These are phyloP conservation scores for Fusarium foetens DNA, from an alignment of 2,329 filamentous ascomycete genomes.

Conservation along the genomic window DNA sequence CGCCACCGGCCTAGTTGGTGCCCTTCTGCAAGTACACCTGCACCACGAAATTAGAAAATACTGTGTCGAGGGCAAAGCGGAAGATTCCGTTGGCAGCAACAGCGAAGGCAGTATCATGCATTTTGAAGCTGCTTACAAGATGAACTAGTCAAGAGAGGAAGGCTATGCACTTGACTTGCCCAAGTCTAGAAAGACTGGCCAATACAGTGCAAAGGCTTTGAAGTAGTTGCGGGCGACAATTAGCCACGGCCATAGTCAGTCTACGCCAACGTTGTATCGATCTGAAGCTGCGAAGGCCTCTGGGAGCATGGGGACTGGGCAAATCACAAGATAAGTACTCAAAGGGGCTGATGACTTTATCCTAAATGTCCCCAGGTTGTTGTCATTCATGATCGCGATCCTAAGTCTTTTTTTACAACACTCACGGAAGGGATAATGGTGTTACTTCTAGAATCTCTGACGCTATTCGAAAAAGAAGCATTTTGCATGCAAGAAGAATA, in stretches of 20 bases:
- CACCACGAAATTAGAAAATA: neutral
- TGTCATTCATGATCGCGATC: too few species aligned
- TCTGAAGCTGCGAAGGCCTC: too few species aligned
- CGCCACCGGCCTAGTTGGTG: constrained; percentile 1
- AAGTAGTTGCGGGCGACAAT: neutral
- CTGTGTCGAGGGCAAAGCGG: neutral
- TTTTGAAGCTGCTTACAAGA: neutral
- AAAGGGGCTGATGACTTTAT: too few species aligned
- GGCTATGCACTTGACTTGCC: neutral
- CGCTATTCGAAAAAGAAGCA: too few species aligned
- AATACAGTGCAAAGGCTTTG: neutral
- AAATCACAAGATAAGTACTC: too few species aligned
- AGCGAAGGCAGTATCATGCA: neutral
- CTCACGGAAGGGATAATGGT: too few species aligned
- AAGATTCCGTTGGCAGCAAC: constrained; percentile 8
- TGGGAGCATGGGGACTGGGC: neutral
- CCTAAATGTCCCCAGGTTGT: too few species aligned
- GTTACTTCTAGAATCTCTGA: too few species aligned
- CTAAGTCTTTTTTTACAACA: too few species aligned
- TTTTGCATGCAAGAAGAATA: too few species aligned
- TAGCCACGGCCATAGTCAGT: neutral
- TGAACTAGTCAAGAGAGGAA: constrained; percentile 3
- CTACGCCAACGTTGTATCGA: neutral
- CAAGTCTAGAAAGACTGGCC: fast-evolving
- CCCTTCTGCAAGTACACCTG: neutral